Evolutionary conservation across 805 yeast genomes (phyloP).

Genomic region (Yarrowia osloensis): DNA sequence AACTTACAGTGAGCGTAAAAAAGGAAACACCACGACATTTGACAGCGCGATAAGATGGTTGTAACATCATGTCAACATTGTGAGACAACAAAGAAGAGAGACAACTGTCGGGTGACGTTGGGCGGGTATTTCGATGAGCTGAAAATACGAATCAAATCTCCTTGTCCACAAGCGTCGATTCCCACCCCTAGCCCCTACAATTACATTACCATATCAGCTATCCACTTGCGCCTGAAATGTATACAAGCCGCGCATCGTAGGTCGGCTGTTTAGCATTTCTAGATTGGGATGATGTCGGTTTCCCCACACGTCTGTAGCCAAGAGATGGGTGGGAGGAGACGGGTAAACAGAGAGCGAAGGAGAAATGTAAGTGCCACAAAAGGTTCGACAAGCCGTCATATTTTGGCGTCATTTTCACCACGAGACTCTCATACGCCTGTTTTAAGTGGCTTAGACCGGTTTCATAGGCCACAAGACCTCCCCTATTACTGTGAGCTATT

Average conservation of each 20-base stretch:
- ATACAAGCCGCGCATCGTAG: constrained; percentile 7
- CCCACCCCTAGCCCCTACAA: background rate
- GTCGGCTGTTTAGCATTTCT: constrained; percentile 22
- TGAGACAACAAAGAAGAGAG: background rate
- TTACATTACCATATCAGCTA: constrained; percentile 1
- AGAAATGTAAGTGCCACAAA: background rate
- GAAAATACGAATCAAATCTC: too few relatives aligned
- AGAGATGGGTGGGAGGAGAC: background rate
- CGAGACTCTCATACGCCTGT: too few relatives aligned
- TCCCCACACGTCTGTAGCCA: constrained; percentile 24
- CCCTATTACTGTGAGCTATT: background rate
- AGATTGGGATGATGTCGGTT: constrained; percentile 9
- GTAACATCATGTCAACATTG: background rate
- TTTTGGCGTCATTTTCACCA: too few relatives aligned
- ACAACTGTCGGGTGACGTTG: too few relatives aligned
- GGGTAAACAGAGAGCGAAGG: background rate
- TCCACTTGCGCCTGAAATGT: constrained; percentile 12
- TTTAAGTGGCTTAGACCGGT: background rate
- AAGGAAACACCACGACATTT: background rate
- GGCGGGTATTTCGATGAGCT: too few relatives aligned
- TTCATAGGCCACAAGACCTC: background rate
- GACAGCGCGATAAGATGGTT: background rate
- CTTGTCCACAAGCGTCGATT: too few relatives aligned
- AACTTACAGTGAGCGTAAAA: background rate
- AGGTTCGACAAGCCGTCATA: too few relatives aligned